Percentiles rank a stretch among this genome's conserved stretches.
phyloP scores from a whole-genome alignment of 352 stramenopile genomes.

The Blastocystis sp. region DNA sequence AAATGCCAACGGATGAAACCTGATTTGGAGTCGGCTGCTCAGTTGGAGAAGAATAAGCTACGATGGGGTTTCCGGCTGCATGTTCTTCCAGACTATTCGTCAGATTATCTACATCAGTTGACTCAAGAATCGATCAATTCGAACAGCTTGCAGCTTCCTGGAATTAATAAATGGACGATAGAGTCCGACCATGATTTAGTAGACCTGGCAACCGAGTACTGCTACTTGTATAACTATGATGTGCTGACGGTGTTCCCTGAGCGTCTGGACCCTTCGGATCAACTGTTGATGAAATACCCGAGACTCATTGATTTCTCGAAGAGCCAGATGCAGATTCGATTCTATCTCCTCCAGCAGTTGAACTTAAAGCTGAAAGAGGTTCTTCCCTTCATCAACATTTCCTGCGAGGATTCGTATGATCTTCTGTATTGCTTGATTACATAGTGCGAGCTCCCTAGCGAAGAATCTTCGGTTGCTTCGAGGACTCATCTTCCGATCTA shows the following conservation, averaged over 20 bases:
- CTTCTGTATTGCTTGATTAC: background rate
- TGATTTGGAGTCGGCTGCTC: background rate
- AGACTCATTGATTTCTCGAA: conserved; percentile 18
- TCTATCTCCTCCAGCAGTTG: conserved; percentile 50
- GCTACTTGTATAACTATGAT: conserved; percentile 16
- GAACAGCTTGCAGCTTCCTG: conserved; percentile 7
- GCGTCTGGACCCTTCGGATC: background rate
- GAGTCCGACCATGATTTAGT: conserved; percentile 17
- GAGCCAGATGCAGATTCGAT: conserved; percentile 32
- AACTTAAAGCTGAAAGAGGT: conserved; percentile 20
- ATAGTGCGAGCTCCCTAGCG: conserved; percentile 1
- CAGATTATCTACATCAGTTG: background rate
- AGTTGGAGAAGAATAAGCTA: background rate
- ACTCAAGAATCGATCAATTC: background rate
- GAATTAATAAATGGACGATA: conserved; percentile 19
- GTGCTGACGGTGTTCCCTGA: conserved; percentile 52
- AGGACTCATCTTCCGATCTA: conserved; percentile 58
- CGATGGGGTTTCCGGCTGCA: conserved; percentile 61
- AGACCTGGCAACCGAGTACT: conserved; percentile 43
- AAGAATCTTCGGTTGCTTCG: conserved; percentile 23
- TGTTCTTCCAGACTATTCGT: conserved; percentile 19
- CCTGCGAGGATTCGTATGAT: background rate
- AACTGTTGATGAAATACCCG: conserved; percentile 50
- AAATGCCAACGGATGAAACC: background rate
- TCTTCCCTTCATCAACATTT: conserved; percentile 57